Conservation (phyloP, 2,329 filamentous ascomycete genomes). For the Fusarium bulbicola region DNA sequence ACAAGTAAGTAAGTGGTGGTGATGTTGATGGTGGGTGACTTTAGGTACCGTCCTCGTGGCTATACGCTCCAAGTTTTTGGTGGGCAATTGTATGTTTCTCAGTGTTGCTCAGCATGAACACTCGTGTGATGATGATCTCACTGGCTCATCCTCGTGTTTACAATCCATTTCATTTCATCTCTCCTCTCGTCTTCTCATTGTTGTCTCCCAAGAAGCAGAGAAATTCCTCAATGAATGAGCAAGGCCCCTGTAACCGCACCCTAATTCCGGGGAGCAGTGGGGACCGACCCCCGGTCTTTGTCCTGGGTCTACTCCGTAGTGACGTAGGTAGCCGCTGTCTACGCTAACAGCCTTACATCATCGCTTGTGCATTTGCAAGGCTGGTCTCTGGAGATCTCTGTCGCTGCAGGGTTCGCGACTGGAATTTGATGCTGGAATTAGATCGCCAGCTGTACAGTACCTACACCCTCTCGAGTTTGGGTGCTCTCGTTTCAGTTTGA, state of each 20-base stretch:
- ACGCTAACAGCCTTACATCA: slow-evolving; percentile 35
- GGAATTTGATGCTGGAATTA: slow-evolving; percentile 3
- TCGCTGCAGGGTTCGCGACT: slow-evolving; percentile 5
- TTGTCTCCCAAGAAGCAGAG: neutral
- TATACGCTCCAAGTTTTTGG: neutral
- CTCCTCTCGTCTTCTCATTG: neutral
- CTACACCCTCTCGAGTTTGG: neutral
- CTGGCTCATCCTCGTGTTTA: neutral
- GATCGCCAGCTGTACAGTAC: neutral
- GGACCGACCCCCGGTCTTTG: slow-evolving; percentile 11
- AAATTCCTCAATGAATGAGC: neutral
- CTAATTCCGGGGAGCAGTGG: slow-evolving; percentile 29
- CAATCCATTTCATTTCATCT: neutral
- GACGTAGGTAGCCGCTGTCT: slow-evolving; percentile 34
- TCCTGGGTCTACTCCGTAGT: slow-evolving; percentile 21
- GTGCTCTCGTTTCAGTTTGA: neutral
- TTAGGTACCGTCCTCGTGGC: neutral
- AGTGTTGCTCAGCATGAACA: neutral
- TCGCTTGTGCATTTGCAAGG: slow-evolving; percentile 23
- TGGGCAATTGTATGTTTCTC: neutral
- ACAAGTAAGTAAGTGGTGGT: neutral
- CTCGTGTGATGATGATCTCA: slow-evolving; percentile 22
- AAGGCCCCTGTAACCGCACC: slow-evolving; percentile 1
- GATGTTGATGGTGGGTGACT: slow-evolving; percentile 16
- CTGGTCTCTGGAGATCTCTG: slow-evolving; percentile 13